Base-by-base conservation (phyloP, 176 grass and related monocot species). In the Paspalum vaginatum region DNA sequence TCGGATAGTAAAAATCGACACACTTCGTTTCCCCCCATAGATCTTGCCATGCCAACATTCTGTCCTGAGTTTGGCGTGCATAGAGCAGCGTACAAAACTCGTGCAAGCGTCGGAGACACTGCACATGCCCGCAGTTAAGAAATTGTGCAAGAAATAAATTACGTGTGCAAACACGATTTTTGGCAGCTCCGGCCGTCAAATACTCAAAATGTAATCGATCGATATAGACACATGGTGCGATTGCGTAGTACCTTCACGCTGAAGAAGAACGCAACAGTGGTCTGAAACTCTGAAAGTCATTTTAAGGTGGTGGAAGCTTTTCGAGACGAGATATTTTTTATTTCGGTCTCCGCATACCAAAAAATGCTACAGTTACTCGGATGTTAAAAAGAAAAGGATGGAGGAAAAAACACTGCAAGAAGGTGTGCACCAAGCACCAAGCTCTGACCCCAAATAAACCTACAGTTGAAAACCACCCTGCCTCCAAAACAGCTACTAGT, bases 41-140 rank as follows among this genome's bases (percentile, higher is more conserved):
- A 75, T 75, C 72, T 43, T 25, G 20, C 72, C 37, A 44, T 25
- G 20, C 72, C 37, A 44, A 75, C 52, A 58, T 58, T 58, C 52
- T 58, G 38, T 43, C 72, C 71, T 24, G 38, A 58, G 32, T 53
- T 9, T 3, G 20, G 20, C n/a, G n/a, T 58, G 13, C 37, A 75
- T 43, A 44, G 40, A 58, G 53, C 53, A 43, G 10, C 2, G 72
- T 75, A 43, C 32, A 58, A 74, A 75, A 75, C 52, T 75, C 44
- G 38, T 75, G 11, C 53, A 24, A 42, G 37, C 52, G 53, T 44
- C 38, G 17, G 22, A 38, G 9, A 17, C 53, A 32, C 32, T 32
- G 32, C 32, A 32, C 32, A 32, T 32, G 32, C 32, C 32, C 32
- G 32, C 32, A 32, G 32, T 32, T 32, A 32, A 32, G 32, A 32